Evolutionary conservation across 1,284 basidiomycete species (phyloP), one percentile per base, ranked within the genome.

Genomic region (Malassezia sp.): DNA sequence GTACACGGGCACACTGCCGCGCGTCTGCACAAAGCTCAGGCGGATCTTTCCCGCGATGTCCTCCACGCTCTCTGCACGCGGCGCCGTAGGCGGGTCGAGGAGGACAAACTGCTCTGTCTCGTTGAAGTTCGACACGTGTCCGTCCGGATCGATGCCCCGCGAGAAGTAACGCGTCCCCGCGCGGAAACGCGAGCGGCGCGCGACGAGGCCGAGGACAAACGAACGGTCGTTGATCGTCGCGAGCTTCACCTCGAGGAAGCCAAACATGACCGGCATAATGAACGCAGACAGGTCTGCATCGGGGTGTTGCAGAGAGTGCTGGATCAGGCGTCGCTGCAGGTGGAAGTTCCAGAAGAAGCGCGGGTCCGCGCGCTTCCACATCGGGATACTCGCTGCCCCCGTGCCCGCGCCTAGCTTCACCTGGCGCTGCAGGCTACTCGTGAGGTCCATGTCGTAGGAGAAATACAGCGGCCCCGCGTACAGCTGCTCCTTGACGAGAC

Each of bases 321-420:
- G 40, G 45, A 70, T 56, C 15, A 68, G 38, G 15, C 53, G 57
- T 17, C 52, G 45, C 49, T 60, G 54, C 28, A 68, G 73, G 55
- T 73, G 85, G 78, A 81, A 84, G 73, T 97, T 97, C 91, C 91
- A 97, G 74, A 96, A 97, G 75, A 97, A 97, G 55, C 91, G 79
- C 63, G 93, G 87, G 61, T 97, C 91, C 24, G 83, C 83, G 79
- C 63, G 57, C 48, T 72, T 60, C 82, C 80, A 89, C 54, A 82
- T 74, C 21, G 79, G 76, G 67, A 74, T 22, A 12, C 6, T 9
- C 22, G 38, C 77, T 32, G 74, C 70, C 33, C 78, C 74, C 51
- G 74, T 71, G 32, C 73, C 72, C 52, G 76, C 34, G 11, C 37
- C 32, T n/a, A 57, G 12, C 8, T 42, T 71, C 76, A 79, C 81